Evolutionary conservation across 1,284 basidiomycete genomes (phyloP).

Genomic region (Cutaneotrichosporon mucoides): DNA sequence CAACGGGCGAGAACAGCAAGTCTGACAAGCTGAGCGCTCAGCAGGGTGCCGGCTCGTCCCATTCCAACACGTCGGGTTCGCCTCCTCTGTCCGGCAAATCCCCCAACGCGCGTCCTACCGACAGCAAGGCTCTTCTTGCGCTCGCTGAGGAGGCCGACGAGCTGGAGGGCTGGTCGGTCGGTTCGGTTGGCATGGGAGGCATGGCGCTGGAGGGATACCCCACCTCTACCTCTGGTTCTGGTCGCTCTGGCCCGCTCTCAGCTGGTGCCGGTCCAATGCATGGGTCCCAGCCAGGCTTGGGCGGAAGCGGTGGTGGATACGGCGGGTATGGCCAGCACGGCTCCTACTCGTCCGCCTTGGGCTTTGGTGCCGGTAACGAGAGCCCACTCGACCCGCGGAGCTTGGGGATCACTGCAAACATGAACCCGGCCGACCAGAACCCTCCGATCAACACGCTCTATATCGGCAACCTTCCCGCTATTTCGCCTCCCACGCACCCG

Average conservation of each 20-base stretch:
- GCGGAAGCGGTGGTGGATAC: conserved; percentile 1
- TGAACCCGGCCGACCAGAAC: conserved; percentile 77
- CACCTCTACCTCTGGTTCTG: conserved; percentile 3
- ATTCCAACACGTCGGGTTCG: conserved; percentile 31
- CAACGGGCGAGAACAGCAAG: conserved; percentile 9
- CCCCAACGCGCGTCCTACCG: conserved; percentile 32
- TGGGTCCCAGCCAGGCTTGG: conserved; percentile 7
- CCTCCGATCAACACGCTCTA: conserved; percentile 84
- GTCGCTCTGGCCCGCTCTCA: conserved; percentile 9
- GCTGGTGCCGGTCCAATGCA: conserved; percentile 2
- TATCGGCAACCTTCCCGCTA: conserved; percentile 85
- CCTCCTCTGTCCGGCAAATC: conserved; percentile 35
- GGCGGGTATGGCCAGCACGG: conserved; percentile 13
- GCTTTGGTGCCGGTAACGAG: conserved; percentile 10
- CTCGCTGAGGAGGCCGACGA: conserved; percentile 48
- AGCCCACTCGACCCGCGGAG: conserved; percentile 16
- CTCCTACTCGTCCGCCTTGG: conserved; percentile 5
- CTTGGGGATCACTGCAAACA: conserved; percentile 20
- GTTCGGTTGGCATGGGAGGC: conserved; percentile 29
- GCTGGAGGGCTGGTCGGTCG: conserved; percentile 46
- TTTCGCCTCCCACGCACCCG: conserved; percentile 59
- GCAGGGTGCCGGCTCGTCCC: conserved; percentile 8
- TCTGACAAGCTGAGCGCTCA: conserved; percentile 13
- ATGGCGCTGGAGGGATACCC: conserved; percentile 21
- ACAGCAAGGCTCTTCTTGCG: conserved; percentile 47